Base-by-base conservation (phyloP, 2,329 filamentous ascomycete genomes). In the Colletotrichum lindemuthianum region DNA sequence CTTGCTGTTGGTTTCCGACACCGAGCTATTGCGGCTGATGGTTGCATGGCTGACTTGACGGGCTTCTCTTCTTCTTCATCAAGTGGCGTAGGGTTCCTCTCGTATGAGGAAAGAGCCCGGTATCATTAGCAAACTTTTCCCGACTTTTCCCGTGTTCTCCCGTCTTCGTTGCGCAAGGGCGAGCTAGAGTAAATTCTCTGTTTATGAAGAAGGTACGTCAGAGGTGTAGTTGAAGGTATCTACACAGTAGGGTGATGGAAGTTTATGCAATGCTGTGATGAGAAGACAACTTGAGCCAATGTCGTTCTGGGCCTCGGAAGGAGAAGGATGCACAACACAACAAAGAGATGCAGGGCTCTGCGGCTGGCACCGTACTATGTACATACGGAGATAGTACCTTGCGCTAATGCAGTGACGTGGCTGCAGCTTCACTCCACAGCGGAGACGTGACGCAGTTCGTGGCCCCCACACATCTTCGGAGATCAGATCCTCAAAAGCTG, bases 261-360 rank as follows among this genome's bases (percentile, higher is more conserved):
- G 24, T 24, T 24, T 24, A 24, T 24, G 24, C 24, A 24, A 24
- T 5, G 24, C 24, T 24, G 24, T 24, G 24, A 24, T 24, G 24
- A 24, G 24, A 24, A 24, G 24, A 24, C 24, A 24, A 24, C 24
- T 24, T 24, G 24, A 4, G 24, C 24, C 4, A 24, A 24, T 24
- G 24, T 4, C 24, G 24, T 24, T 24, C 24, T 24, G 24, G 24
- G 24, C 24, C 24, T 24, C 4, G 24, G 4, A 24, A 5, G 40
- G 37, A 37, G 4, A 24, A 5, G 40, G 37, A 37, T 60, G 49
- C 43, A 39, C 33, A 44, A 33, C 37, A 60, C 36, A 13, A 50
- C 54, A 60, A 45, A 45, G 56, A 16, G 40, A 51, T n/a, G 57
- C 57, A 60, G 61, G 61, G 61, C 41, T 59, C 56, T 53, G 55